A percentile compares a stretch with the other conserved stretches of the same genome.
Evolutionary conservation across 164 flowering plant genomes (phyloP).

Genomic region (Tetrastigma voinierianum): DNA sequence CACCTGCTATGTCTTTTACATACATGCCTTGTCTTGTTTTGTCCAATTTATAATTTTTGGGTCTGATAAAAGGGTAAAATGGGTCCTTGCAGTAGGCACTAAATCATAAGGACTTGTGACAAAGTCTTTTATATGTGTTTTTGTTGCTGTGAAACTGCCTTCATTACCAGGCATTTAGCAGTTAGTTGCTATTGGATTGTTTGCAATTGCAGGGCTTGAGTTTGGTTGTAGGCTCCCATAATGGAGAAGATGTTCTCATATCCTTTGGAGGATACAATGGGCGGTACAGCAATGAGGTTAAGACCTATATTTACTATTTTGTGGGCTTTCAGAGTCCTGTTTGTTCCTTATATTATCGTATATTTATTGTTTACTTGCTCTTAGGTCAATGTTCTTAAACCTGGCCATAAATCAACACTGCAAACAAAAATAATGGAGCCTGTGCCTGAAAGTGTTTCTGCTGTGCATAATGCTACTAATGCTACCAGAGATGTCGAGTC

Average conservation of each 20-base stretch:
- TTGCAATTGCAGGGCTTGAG: conserved; percentile 78
- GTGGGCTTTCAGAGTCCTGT: conserved; percentile 1
- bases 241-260: conserved; percentile 84
- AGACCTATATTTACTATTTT: not conserved
- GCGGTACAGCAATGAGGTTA: conserved; percentile 92
- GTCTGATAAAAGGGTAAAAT: too few relatives aligned
- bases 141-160: too few relatives aligned
- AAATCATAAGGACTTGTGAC: too few relatives aligned
- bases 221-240: conserved; percentile 76
- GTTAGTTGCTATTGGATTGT: conserved; percentile 4
- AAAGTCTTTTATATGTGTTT: too few relatives aligned
- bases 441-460: conserved; percentile 76
- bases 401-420: conserved; percentile 86
- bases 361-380: conserved; percentile 8
- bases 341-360: conserved; percentile 3
- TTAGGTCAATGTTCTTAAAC: conserved; percentile 88
- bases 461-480: conserved; percentile 65
- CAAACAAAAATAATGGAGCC: conserved; percentile 67
- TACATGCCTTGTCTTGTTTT: too few relatives aligned
- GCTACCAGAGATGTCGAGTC: conserved; percentile 77
- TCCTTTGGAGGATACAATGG: conserved; percentile 99
- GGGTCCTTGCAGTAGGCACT: too few relatives aligned
- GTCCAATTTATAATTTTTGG: too few relatives aligned
- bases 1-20: too few relatives aligned
- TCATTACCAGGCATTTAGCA: too few relatives aligned